phyloP scores from a whole-genome alignment of 2,329 filamentous ascomycete genomes.

The Trichoderma simmonsii region DNA sequence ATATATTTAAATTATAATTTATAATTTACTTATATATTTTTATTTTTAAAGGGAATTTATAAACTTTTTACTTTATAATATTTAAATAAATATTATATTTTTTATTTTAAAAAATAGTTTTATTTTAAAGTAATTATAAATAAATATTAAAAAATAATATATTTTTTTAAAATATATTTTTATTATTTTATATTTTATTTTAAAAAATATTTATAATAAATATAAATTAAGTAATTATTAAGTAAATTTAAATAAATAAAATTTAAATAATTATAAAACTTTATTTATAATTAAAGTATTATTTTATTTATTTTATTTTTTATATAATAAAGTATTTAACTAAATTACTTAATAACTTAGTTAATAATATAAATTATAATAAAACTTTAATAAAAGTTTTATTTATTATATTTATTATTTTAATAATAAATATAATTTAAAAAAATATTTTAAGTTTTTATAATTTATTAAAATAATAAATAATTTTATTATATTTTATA shows the following conservation, averaged over 20 bases:
- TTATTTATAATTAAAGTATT: not conserved
- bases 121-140: not conserved
- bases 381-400: not conserved
- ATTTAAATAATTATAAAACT: not conserved
- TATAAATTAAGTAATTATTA: not conserved
- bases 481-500: not conserved
- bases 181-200: not conserved
- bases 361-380: not conserved
- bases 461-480: not conserved
- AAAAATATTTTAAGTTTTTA: not conserved
- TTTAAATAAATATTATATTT: not conserved
- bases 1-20: not conserved
- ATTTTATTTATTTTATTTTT: not conserved
- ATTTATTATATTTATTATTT: not conserved
- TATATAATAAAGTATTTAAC: not conserved
- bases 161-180: no score
- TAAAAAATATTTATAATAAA: no score
- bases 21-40: not conserved
- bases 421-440: not conserved
- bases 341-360: not conserved
- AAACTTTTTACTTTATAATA: not conserved
- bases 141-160: not conserved
- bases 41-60: not conserved
- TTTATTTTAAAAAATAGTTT: not conserved
- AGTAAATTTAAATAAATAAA: not conserved